Base-by-base conservation (phyloP, 805 yeast genomes). In the Starmerella asiatica region DNA sequence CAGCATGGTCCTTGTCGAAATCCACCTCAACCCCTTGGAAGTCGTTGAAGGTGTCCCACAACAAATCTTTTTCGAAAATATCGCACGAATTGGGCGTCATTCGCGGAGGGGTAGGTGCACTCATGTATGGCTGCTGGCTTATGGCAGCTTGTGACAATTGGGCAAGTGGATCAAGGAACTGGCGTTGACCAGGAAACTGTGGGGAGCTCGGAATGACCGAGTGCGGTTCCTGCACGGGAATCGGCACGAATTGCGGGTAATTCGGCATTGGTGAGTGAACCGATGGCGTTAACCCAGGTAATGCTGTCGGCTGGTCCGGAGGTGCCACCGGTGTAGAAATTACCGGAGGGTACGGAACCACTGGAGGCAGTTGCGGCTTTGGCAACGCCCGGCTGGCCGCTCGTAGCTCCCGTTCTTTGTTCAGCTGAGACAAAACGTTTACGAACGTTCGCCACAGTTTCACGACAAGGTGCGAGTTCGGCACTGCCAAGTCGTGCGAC, bases 371-470 rank as follows among this genome's bases (percentile, higher is more conserved):
- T n/a, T n/a, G n/a, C n/a, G n/a, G n/a, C 26, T 23, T 23, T 11
- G 26, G 26, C 7, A 11, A 11, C 26, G 9, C 26, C 11, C 11
- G 26, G 26, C 26, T 23, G 26, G 7, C 26, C 11, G 26, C 26
- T 23, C 26, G 35, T 12, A 21, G 29, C 6, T 9, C 29, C 20
- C 33, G 29, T 26, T 33, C 26, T n/a, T 31, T 20, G 23, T 37
- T 45, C 29, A 45, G 43, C 32, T 42, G 42, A 2, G 42, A 24
- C 29, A 46, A 16, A 3, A 39, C 49, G 15, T 29, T 29, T 19
- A 40, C 40, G 18, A 46, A 32, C 11, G 47, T 40, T 5, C 28
- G 32, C 47, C 49, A 46, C 3, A 45, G 28, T 6, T 33, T 34
- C 34, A 39, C 3, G 16, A 36, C 32, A 9, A 40, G 3, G 12